These are phyloP conservation scores for Gymnopilus junonius DNA, from an alignment of 768 basidiomycete species.

Conservation along the genomic window DNA sequence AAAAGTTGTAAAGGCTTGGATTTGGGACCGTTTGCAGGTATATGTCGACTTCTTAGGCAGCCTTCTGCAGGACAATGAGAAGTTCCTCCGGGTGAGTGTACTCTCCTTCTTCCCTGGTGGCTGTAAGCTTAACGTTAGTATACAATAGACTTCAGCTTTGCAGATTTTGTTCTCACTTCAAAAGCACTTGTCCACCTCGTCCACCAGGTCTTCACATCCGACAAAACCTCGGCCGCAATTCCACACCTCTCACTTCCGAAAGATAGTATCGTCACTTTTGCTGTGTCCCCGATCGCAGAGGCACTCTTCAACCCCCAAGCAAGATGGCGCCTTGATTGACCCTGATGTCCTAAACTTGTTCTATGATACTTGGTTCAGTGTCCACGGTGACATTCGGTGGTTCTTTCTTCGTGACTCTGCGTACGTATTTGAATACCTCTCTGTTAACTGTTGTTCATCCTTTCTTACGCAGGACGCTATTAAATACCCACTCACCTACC, in stretches of 20 bases:
- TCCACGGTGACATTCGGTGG: constrained; percentile 86
- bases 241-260: constrained; percentile 69
- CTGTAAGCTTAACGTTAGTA: neutral
- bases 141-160: constrained; percentile 63
- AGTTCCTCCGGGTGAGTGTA: constrained; percentile 66
- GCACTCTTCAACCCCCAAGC: constrained; percentile 21
- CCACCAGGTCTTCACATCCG: constrained; percentile 42
- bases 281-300: constrained; percentile 59
- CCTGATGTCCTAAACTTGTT: constrained; percentile 67
- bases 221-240: constrained; percentile 61
- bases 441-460: neutral
- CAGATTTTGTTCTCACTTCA: constrained; percentile 78
- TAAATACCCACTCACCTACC: constrained; percentile 33
- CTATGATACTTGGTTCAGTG: constrained; percentile 73
- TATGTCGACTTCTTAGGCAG: constrained; percentile 74
- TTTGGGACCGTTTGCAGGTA: constrained; percentile 72
- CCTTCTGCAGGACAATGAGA: constrained; percentile 79
- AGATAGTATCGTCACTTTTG: constrained; percentile 62
- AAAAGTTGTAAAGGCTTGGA: constrained; percentile 76
- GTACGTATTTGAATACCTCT: constrained; percentile 44
- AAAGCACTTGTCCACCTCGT: constrained; percentile 75
- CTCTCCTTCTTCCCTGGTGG: neutral
- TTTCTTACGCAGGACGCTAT: constrained; percentile 28
- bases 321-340: constrained; percentile 46
- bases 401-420: constrained; percentile 83